These are phyloP conservation scores for Naganishia randhawae DNA, from an alignment of 768 basidiomycete species.

Conservation along the genomic window DNA sequence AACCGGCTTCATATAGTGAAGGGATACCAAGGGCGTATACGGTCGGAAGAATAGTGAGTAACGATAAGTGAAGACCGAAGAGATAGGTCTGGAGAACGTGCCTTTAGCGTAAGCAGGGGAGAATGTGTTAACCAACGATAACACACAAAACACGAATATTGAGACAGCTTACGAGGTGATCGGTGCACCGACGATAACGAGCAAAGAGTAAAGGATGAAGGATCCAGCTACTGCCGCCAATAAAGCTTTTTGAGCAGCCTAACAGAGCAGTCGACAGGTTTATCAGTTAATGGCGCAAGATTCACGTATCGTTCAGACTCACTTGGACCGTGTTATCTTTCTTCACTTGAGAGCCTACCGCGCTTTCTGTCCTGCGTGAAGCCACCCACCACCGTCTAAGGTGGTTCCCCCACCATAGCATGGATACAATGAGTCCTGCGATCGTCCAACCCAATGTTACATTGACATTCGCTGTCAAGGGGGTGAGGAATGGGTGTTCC, in stretches of 20 bases:
- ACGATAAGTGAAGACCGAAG: slow-evolving; percentile 65
- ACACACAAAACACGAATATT: background rate
- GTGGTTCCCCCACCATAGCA: slow-evolving; percentile 71
- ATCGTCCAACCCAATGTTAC: slow-evolving; percentile 61
- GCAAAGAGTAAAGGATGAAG: slow-evolving; percentile 54
- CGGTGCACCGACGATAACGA: slow-evolving; percentile 74
- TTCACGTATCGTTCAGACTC: background rate
- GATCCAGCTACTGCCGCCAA: slow-evolving; percentile 60
- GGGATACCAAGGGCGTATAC: slow-evolving; percentile 68
- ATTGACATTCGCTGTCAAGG: slow-evolving; percentile 62
- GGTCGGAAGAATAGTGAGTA: slow-evolving; percentile 65
- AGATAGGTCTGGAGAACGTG: slow-evolving; percentile 57
- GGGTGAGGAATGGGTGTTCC: slow-evolving; percentile 66
- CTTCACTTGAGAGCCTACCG: background rate
- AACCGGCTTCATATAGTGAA: slow-evolving; percentile 53
- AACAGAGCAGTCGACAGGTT: background rate
- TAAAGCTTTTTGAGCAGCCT: slow-evolving; percentile 47
- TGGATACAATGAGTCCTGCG: slow-evolving; percentile 58
- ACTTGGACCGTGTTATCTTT: background rate
- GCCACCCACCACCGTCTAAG: slow-evolving; percentile 58
- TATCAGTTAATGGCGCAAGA: background rate
- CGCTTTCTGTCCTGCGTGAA: slow-evolving; percentile 5
- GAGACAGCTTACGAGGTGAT: slow-evolving; percentile 56
- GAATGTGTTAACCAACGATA: slow-evolving; percentile 10
- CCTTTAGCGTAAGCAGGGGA: background rate